Base-by-base conservation (phyloP, 768 basidiomycete genomes). In the Suillus alpinus region DNA sequence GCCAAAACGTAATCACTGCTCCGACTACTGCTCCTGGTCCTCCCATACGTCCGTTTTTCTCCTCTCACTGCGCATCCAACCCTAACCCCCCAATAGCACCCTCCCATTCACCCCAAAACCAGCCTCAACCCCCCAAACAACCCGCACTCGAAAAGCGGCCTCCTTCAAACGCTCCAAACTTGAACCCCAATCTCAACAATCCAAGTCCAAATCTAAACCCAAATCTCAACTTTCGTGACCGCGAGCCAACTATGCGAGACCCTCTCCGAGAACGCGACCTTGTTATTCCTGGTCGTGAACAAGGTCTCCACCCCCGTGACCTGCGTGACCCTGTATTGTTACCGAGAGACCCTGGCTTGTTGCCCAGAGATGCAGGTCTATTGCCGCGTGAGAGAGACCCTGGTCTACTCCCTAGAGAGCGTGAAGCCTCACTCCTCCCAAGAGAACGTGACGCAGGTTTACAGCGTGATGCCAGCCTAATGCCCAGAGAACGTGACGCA, bases 121-220 rank as follows among this genome's bases (percentile, higher is more conserved):
- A 26, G 8, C 29, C 29, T 32, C 60, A 29, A 58, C 60, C 52
- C 36, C 52, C 66, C 68, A 65, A 5, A 74, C 66, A 10, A 62
- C 65, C 32, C 70, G 71, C 60, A 64, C 71, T 73, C 52, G 73
- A 72, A 53, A 64, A 72, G 37, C 72, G 69, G 37, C 73, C 71
- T 6, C 71, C 66, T 12, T n/a, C 43, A 44, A 9, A 32, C 32
- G 7, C 43, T 44, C 36, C 23, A 53, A 53, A 53, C 36, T 37
- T 53, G 52, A 53, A 53, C 36, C 52, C 52, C 8, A 53, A 53
- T 53, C 52, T 53, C 52, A 53, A 36, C 20, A 53, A 53, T 37
- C 23, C 36, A 23, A 53, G 34, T 53, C 52, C 52, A 37, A 53
- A 53, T 37, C 36, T 53, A 53, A 53, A 53, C 23, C 52, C 52